Base-by-base conservation (phyloP, 371 early-diverging fungal species). In the Mortierella sp. region DNA sequence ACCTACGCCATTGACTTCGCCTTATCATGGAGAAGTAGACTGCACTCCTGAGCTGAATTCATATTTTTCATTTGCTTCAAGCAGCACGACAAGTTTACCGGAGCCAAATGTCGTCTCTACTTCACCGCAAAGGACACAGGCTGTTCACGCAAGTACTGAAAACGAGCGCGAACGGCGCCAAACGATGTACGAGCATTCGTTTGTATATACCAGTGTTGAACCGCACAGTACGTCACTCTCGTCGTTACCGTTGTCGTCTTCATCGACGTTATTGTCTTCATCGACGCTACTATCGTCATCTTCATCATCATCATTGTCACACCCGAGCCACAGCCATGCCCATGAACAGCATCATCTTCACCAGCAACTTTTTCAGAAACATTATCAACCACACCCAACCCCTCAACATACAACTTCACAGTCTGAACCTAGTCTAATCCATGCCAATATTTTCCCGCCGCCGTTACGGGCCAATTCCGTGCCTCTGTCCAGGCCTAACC, bases 1-100 rank as follows among this genome's bases (percentile, higher is more conserved):
- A 34, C 73, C 73, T 28, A 67, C 67, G 15, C 73, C 68, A 8
- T 3, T 47, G 19, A 41, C n/a, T 2, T 46, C 58, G 17, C 50
- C 69, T 7, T 46, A 42, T 30, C 28, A 47, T 6, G 49, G 39
- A 6, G 7, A 37, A 8, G 41, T 43, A 47, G 32, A 31, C 28
- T 34, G 17, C 12, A 49, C 32, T 14, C 31, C 14, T 19, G 28
- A 32, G 24, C 19, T 48, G 19, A 27, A 42, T 8, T 30, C 66
- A 7, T 66, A 59, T 26, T 58, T 58, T 26, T 48, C 65, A 1
- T 4, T 31, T 0, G 30, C 53, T 14, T 14, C 54, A 37, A 28
- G 49, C 15, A 51, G 39, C 23, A 24, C 31, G 14, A 44, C 50
- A 11, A 37, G 26, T 3, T 23, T 48, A 21, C 56, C 12, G 43